These are phyloP conservation scores for Dichotomopilus funicola DNA, from an alignment of 2,329 filamentous ascomycete genomes.

Conservation along the genomic window DNA sequence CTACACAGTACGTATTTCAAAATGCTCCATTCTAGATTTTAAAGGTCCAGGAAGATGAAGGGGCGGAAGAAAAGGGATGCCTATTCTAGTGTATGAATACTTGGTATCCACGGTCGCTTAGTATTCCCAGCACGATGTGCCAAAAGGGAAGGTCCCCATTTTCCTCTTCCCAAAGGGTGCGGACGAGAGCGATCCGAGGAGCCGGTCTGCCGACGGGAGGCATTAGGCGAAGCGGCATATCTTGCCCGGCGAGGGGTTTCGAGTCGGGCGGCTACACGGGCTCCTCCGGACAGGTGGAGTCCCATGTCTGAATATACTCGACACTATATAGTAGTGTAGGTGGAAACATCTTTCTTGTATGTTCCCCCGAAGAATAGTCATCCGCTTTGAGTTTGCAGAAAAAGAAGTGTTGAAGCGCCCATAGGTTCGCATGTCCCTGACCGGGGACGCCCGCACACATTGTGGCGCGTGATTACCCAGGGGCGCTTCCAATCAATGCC, in stretches of 20 bases:
- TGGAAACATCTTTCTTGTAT: too few species aligned
- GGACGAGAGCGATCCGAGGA: slow-evolving; percentile 10
- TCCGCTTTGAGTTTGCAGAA: background rate
- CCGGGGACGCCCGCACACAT: slow-evolving; percentile 4
- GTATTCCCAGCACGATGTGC: background rate
- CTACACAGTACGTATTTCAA: too few species aligned
- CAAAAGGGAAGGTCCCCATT: background rate
- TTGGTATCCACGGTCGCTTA: background rate
- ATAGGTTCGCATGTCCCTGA: background rate
- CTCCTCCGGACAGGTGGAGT: background rate
- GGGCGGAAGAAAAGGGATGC: too few species aligned
- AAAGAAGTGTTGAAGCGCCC: background rate
- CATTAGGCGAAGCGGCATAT: slow-evolving; percentile 1
- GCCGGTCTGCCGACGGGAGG: slow-evolving; percentile 1
- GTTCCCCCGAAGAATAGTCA: background rate
- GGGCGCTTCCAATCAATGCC: slow-evolving; percentile 11
- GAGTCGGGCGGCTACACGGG: background rate
- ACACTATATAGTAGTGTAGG: too few species aligned
- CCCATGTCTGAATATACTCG: background rate
- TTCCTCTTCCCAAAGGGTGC: background rate
- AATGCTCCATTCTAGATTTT: too few species aligned
- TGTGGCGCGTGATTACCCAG: slow-evolving; percentile 8
- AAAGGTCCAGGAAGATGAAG: too few species aligned
- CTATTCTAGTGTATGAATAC: background rate
- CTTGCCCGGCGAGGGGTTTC: background rate